phyloP scores from a whole-genome alignment of 352 stramenopile genomes.

The Phytopythium aichiense region DNA sequence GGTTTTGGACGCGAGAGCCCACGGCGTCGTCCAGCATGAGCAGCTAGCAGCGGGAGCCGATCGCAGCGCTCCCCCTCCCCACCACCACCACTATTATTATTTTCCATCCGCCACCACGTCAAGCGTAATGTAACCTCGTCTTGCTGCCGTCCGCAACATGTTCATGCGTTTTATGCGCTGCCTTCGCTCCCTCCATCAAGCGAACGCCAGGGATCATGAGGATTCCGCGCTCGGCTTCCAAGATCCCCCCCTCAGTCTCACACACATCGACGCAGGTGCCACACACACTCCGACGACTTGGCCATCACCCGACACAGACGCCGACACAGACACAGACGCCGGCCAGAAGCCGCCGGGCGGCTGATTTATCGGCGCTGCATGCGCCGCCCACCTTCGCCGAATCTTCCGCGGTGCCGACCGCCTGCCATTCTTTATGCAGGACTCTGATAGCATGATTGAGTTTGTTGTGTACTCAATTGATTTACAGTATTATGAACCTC shows the following conservation, averaged over 20 bases:
- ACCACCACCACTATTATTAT: constrained; percentile 8
- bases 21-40: constrained; percentile 11
- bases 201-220: too few relatives aligned
- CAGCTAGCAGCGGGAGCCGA: constrained; percentile 1
- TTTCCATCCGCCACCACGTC: neutral
- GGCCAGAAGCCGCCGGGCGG: neutral
- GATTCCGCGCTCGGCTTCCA: too few relatives aligned
- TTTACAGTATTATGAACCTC: too few relatives aligned
- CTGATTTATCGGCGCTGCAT: constrained; percentile 5
- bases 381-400: constrained; percentile 3
- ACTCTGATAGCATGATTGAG: neutral
- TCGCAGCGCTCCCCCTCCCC: neutral
- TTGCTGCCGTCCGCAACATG: neutral
- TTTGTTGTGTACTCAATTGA: neutral
- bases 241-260: too few relatives aligned
- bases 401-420: neutral
- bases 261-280: too few relatives aligned
- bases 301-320: neutral
- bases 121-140: neutral
- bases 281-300: too few relatives aligned
- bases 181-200: too few relatives aligned
- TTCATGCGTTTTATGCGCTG: too few relatives aligned
- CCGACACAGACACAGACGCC: neutral
- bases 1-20: constrained; percentile 39
- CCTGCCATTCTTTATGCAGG: neutral